Base-by-base conservation (phyloP, 2,329 filamentous ascomycete genomes). In the Trichoderma harzianum region DNA sequence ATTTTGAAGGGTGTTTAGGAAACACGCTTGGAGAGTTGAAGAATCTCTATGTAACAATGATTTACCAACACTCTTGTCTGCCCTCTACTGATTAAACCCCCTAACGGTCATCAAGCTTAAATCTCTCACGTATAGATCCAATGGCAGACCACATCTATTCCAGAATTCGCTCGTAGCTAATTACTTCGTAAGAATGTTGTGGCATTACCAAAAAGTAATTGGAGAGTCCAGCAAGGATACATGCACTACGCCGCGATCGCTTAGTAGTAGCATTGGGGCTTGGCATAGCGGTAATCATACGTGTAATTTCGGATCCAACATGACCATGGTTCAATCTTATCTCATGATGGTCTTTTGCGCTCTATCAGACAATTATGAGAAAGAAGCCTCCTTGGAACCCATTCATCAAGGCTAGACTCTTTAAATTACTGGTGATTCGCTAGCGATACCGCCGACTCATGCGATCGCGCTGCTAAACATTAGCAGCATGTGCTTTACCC, bases 91-190 rank as follows among this genome's bases (percentile, higher is more conserved):
- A 10, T 18, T 0, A n/a, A 43, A 43, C 5, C 0, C 5, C 18
- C 39, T 10, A 3, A 3, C 1, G 1, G 7, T n/a, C 0, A 43
- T 43, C 0, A 10, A 43, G 36, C 18, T 43, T n/a, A 43, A 43
- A 10, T 10, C 39, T 43, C 39, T n/a, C 39, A 43, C 7, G 39
- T n/a, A 43, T 43, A 43, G 39, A 10, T 10, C 16, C 3, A 43
- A 43, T 43, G 39, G 1, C 7, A n/a, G 16, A n/a, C 3, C 39
- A n/a, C 18, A 43, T 39, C 36, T 0, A 39, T 43, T 43, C 0
- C 16, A 10, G 39, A 43, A n/a, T 43, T n/a, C 36, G 1, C 39
- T n/a, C 7, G 3, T 18, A 43, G 16, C 39, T n/a, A 1, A 43
- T 5, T n/a, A 43, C 1, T n/a, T 43, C 7, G 16, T n/a, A n/a